Evolutionary conservation across 2,329 filamentous ascomycete genomes (phyloP).

Genomic region (Colletotrichum trifolii): DNA sequence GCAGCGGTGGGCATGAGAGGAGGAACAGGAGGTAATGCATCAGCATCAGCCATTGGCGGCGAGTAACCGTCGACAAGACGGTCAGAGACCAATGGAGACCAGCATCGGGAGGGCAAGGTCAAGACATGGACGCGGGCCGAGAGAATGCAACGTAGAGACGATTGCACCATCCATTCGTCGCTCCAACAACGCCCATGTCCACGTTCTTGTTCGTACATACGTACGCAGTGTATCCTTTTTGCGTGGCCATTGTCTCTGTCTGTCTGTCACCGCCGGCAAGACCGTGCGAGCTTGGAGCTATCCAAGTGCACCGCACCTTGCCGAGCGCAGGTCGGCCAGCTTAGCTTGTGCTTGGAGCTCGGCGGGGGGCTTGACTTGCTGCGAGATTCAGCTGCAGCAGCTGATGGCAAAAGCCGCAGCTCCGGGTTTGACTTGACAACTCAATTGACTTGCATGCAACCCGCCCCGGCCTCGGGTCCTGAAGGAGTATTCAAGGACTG

Average conservation of each 20-base stretch:
- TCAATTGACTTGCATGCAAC: slow-evolving; percentile 21
- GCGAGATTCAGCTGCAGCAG: slow-evolving; percentile 12
- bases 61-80: background rate
- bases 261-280: slow-evolving; percentile 5
- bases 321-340: slow-evolving; percentile 2
- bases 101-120: background rate
- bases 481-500: too few species aligned
- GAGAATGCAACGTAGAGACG: slow-evolving; percentile 6
- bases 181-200: slow-evolving; percentile 1
- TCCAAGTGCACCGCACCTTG: background rate
- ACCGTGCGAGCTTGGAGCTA: slow-evolving; percentile 22
- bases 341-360: background rate
- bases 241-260: background rate
- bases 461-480: background rate
- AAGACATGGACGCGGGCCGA: background rate
- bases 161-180: slow-evolving; percentile 19
- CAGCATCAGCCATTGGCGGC: slow-evolving; percentile 8
- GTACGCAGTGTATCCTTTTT: too few species aligned
- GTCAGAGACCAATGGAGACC: slow-evolving; percentile 4
- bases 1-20: slow-evolving; percentile 17
- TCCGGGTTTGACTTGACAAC: slow-evolving; percentile 8
- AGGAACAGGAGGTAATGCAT: slow-evolving; percentile 11
- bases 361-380: background rate
- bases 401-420: slow-evolving; percentile 3
- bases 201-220: background rate